Conservation (phyloP, 2,329 filamentous ascomycete species). For the Aureobasidium sp. region DNA sequence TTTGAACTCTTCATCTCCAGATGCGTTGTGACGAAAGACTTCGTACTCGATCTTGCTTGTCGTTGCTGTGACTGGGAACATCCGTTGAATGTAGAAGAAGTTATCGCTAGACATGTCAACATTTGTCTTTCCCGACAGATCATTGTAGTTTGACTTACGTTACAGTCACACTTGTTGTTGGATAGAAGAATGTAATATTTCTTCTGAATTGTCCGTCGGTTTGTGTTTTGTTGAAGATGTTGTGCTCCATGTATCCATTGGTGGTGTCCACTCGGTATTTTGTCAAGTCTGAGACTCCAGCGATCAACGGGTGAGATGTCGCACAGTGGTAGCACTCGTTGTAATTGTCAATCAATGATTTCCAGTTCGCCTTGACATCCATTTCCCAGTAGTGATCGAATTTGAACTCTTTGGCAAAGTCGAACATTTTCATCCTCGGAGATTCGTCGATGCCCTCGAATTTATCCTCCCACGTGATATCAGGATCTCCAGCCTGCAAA, state of each 20-base stretch:
- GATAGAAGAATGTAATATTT: slow-evolving; percentile 42
- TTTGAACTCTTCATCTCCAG: slow-evolving; percentile 46
- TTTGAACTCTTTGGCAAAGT: slow-evolving; percentile 45
- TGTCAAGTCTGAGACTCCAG: slow-evolving; percentile 48
- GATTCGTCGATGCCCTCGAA: slow-evolving; percentile 44
- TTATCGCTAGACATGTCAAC: background rate
- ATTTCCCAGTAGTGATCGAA: slow-evolving; percentile 55
- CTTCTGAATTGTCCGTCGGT: slow-evolving; percentile 38
- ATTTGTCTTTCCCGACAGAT: background rate
- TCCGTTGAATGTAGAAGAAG: background rate
- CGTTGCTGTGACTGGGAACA: background rate
- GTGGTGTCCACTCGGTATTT: slow-evolving; percentile 47
- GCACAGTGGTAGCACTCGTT: slow-evolving; percentile 60
- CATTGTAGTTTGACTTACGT: slow-evolving; percentile 33
- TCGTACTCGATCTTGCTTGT: slow-evolving; percentile 5
- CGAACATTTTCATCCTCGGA: slow-evolving; percentile 39
- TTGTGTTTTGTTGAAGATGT: slow-evolving; percentile 43
- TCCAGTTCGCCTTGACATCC: slow-evolving; percentile 54
- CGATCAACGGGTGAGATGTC: slow-evolving; percentile 50
- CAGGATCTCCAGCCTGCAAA: slow-evolving; percentile 43
- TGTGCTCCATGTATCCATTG: slow-evolving; percentile 44
- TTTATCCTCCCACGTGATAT: slow-evolving; percentile 47
- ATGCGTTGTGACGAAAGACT: background rate
- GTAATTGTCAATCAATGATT: slow-evolving; percentile 56
- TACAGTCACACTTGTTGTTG: slow-evolving; percentile 43